A percentile compares a stretch with the other conserved stretches of the same genome.
phyloP scores from a whole-genome alignment of 1,284 basidiomycete species.

The Thelephora terrestris region DNA sequence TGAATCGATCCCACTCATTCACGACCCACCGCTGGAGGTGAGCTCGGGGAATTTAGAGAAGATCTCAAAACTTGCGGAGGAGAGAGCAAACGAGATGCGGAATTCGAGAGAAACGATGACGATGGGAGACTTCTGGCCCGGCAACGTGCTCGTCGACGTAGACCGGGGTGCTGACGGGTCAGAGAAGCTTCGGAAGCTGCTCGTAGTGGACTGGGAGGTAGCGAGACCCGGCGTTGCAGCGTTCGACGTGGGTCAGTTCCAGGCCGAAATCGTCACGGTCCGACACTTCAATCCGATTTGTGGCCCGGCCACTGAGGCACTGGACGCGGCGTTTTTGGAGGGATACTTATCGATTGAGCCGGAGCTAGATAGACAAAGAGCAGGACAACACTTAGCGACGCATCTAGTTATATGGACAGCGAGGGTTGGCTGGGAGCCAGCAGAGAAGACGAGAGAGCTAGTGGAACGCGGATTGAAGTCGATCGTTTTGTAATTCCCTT shows the following conservation, averaged over 20 bases:
- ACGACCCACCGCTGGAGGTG: conserved; percentile 31
- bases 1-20: conserved; percentile 23
- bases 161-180: conserved; percentile 14
- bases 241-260: conserved; percentile 49
- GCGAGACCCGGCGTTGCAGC: conserved; percentile 39
- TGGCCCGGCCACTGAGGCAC: conserved; percentile 20
- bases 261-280: conserved; percentile 43
- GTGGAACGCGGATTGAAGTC: conserved; percentile 37
- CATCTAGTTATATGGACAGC: conserved; percentile 39
- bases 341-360: conserved; percentile 27
- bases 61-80: conserved; percentile 23
- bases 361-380: conserved; percentile 13
- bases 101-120: conserved; percentile 25
- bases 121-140: conserved; percentile 63
- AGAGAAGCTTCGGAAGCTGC: conserved; percentile 16
- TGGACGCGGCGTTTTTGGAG: conserved; percentile 32
- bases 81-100: conserved; percentile 26
- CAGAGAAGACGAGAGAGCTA: conserved; percentile 32
- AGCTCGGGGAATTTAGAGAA: conserved; percentile 25
- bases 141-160: conserved; percentile 41
- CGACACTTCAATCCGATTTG: conserved; percentile 32
- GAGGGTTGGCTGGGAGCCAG: conserved; percentile 33
- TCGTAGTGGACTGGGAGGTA: conserved; percentile 52
- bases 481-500: conserved; percentile 18
- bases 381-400: conserved; percentile 21